Percentiles rank a stretch among this genome's conserved stretches.
These are phyloP conservation scores for baker's yeast (Saccharomyces cerevisiae) DNA, from an alignment of 805 yeast genomes.

Conservation along the genomic window DNA sequence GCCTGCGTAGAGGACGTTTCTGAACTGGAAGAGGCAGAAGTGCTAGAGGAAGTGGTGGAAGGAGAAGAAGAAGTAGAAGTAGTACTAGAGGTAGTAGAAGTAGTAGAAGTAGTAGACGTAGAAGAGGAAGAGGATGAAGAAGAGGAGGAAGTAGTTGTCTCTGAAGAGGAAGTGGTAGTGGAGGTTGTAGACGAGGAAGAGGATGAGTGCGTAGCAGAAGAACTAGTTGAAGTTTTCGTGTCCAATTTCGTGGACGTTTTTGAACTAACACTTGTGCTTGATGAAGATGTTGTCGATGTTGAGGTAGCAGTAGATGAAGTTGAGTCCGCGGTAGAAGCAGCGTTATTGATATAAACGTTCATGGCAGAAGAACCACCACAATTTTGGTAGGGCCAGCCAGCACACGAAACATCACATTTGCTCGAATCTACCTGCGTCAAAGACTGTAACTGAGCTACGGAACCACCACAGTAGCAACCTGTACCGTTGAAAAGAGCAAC, in stretches of 20 bases:
- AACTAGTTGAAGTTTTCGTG: neutral
- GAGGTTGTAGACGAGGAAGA: neutral
- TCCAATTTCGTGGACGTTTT: neutral
- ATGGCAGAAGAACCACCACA: constrained; percentile 54
- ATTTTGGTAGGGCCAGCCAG: constrained; percentile 46
- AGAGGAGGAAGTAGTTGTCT: constrained; percentile 6
- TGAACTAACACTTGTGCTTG: neutral
- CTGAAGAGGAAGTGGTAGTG: neutral
- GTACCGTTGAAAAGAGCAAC: constrained; percentile 48
- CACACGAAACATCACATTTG: constrained; percentile 41
- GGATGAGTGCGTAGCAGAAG: constrained; percentile 8
- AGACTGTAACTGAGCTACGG: constrained; percentile 24
- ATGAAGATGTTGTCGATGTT: neutral
- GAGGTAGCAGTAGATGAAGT: neutral
- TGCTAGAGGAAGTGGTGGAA: constrained; percentile 9
- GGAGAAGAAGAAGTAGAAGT: constrained; percentile 12
- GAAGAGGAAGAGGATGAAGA: constrained; percentile 8
- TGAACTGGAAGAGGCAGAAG: constrained; percentile 7
- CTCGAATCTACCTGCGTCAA: constrained; percentile 30
- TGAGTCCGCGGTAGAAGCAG: neutral
- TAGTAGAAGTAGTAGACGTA: constrained; percentile 8
- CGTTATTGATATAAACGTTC: constrained; percentile 34
- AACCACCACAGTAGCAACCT: constrained; percentile 58
- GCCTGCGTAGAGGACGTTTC: constrained; percentile 10
- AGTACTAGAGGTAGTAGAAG: constrained; percentile 10